These are phyloP conservation scores for Punica granatum DNA, from an alignment of 345 rosid genomes.

Conservation along the genomic window DNA sequence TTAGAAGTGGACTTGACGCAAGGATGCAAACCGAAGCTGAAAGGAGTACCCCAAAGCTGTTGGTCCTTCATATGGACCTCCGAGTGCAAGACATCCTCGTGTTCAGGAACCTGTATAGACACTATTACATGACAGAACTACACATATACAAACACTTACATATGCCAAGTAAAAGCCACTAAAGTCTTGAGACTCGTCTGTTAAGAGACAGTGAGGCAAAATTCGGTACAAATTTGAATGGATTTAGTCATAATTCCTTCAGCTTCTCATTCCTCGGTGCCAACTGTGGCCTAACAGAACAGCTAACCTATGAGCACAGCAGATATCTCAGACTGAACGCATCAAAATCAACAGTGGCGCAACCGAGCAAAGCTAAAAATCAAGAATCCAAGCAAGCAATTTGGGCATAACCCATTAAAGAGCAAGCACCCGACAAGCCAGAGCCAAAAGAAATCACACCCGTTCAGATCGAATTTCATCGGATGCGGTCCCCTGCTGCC, in stretches of 20 bases:
- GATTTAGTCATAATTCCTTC: not conserved
- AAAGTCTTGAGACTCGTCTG: not conserved
- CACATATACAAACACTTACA: too few relatives aligned
- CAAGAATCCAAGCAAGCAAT: not conserved
- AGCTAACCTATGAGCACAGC: not conserved
- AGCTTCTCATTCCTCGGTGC: not conserved
- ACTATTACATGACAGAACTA: not conserved
- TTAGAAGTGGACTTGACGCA: slow-evolving; percentile 57
- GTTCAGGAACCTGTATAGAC: not conserved
- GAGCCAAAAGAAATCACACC: slow-evolving; percentile 7
- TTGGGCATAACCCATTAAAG: not conserved
- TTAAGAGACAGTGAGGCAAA: not conserved
- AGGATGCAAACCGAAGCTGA: slow-evolving; percentile 54
- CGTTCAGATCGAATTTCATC: not conserved
- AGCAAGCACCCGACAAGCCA: not conserved
- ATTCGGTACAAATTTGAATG: not conserved
- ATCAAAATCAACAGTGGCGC: not conserved
- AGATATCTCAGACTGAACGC: not conserved
- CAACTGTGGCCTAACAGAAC: not conserved
- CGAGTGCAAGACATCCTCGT: not conserved
- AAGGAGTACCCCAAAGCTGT: slow-evolving; percentile 61
- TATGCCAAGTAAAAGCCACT: too few relatives aligned
- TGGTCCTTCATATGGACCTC: slow-evolving; percentile 30
- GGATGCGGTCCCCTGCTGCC: not conserved
- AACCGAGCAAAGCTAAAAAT: not conserved